Evolutionary conservation across 805 yeast genomes (phyloP).

Genomic region (Ogataea saltuana): DNA sequence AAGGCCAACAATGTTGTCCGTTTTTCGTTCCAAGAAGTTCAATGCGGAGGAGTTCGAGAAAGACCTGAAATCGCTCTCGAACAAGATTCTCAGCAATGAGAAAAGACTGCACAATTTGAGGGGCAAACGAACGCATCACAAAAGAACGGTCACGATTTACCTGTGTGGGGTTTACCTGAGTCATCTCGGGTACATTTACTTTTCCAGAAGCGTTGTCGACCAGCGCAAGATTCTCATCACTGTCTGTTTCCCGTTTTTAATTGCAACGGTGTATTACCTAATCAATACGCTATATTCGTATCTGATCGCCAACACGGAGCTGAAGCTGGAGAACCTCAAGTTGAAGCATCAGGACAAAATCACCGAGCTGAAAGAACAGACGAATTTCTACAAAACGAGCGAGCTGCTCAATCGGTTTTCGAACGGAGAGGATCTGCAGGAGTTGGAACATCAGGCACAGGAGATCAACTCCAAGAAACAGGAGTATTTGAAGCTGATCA

Average conservation of each 20-base stretch:
- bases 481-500: slow-evolving; percentile 38
- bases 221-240: slow-evolving; percentile 7
- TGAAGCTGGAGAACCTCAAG: slow-evolving; percentile 28
- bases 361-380: slow-evolving; percentile 43
- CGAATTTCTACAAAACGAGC: slow-evolving; percentile 75
- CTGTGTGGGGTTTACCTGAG: slow-evolving; percentile 24
- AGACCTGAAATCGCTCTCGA: slow-evolving; percentile 41
- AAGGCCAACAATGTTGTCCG: slow-evolving; percentile 24
- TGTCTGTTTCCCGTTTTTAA: slow-evolving; percentile 17
- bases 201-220: slow-evolving; percentile 4
- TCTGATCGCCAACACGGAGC: slow-evolving; percentile 26
- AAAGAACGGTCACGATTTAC: slow-evolving; percentile 22
- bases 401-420: slow-evolving; percentile 66
- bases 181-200: slow-evolving; percentile 27
- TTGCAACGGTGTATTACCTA: slow-evolving; percentile 15
- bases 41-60: slow-evolving; percentile 47
- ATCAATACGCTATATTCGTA: slow-evolving; percentile 21
- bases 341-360: slow-evolving; percentile 40
- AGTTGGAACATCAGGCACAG: slow-evolving; percentile 43
- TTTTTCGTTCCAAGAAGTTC: slow-evolving; percentile 35
- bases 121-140: slow-evolving; percentile 20
- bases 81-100: slow-evolving; percentile 34
- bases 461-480: slow-evolving; percentile 42
- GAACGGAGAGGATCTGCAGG: slow-evolving; percentile 49
- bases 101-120: slow-evolving; percentile 22